phyloP scores from a whole-genome alignment of 2,329 filamentous ascomycete species.

The Colletotrichum sojae region DNA sequence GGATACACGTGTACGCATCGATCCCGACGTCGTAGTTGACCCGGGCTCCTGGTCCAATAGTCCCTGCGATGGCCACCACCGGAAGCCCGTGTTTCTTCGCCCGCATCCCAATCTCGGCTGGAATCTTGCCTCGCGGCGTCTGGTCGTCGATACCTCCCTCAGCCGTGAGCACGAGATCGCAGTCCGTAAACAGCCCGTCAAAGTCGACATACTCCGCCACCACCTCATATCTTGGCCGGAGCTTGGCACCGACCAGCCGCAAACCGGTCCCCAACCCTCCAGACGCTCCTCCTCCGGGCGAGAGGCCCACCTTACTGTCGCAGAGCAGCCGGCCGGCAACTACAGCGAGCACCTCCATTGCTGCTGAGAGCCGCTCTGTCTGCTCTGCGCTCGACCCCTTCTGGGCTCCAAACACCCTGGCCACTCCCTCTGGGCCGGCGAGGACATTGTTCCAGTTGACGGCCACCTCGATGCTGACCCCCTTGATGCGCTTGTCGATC shows the following conservation, averaged over 20 bases:
- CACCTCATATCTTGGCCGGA: constrained; percentile 63
- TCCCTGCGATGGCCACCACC: constrained; percentile 58
- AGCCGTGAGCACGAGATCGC: constrained; percentile 66
- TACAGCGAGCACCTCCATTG: constrained; percentile 58
- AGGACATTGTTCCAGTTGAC: constrained; percentile 67
- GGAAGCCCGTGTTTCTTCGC: constrained; percentile 61
- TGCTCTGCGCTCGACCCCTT: constrained; percentile 63
- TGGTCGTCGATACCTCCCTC: constrained; percentile 68
- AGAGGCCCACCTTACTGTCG: constrained; percentile 51
- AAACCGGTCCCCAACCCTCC: constrained; percentile 67
- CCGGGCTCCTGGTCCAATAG: constrained; percentile 51
- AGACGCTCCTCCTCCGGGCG: constrained; percentile 65
- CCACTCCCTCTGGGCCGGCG: constrained; percentile 63
- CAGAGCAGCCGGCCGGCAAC: constrained; percentile 52
- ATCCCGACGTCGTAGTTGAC: constrained; percentile 53
- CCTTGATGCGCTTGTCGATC: constrained; percentile 54
- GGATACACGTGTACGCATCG: constrained; percentile 52
- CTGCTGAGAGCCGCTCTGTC: constrained; percentile 56
- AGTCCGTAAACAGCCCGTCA: constrained; percentile 60
- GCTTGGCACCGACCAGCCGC: constrained; percentile 59
- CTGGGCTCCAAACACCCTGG: constrained; percentile 65
- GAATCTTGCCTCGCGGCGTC: constrained; percentile 66
- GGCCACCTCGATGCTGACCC: constrained; percentile 61
- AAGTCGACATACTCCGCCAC: constrained; percentile 66
- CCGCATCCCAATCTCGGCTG: constrained; percentile 64